Conservation (phyloP, 352 stramenopile genomes). For the Phytophthora tubulina region DNA sequence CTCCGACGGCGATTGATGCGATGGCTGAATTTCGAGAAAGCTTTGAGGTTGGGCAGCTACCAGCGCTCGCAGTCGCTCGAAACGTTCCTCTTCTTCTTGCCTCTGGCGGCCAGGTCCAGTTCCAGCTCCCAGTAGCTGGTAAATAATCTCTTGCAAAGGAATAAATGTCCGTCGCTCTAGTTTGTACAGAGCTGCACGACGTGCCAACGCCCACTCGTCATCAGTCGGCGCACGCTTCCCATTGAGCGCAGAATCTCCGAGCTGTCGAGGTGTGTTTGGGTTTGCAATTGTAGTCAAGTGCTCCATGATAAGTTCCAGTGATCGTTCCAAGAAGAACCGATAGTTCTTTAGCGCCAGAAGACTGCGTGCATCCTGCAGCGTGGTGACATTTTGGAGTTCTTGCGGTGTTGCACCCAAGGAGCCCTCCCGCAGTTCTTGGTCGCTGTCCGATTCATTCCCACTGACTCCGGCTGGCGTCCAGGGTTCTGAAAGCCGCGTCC, state of each 20-base stretch:
- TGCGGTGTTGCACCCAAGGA: constrained; percentile 33
- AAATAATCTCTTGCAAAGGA: constrained; percentile 74
- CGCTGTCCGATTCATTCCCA: constrained; percentile 38
- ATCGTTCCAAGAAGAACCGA: constrained; percentile 76
- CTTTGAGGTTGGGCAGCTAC: constrained; percentile 55
- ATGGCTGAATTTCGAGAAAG: constrained; percentile 71
- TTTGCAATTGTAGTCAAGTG: constrained; percentile 40
- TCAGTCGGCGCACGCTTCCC: constrained; percentile 38
- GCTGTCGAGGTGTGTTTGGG: constrained; percentile 27
- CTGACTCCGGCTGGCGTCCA: constrained; percentile 22
- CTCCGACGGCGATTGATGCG: constrained; percentile 60
- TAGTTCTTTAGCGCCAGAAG: constrained; percentile 76
- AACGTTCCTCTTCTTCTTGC: constrained; percentile 55
- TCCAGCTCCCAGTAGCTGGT: constrained; percentile 59
- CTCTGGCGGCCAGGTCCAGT: constrained; percentile 23
- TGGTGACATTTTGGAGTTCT: constrained; percentile 50
- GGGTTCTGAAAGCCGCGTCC: constrained; percentile 45
- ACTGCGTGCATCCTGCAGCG: constrained; percentile 60
- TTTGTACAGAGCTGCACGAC: constrained; percentile 64
- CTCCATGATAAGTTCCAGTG: constrained; percentile 61
- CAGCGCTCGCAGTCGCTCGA: constrained; percentile 62
- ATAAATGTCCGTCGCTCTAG: constrained; percentile 76
- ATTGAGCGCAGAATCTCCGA: constrained; percentile 28
- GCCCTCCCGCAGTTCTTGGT: constrained; percentile 40
- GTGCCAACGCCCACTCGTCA: constrained; percentile 64